These are phyloP conservation scores for Aspergillus niger DNA, from an alignment of 2,329 filamentous ascomycete genomes.

Conservation along the genomic window DNA sequence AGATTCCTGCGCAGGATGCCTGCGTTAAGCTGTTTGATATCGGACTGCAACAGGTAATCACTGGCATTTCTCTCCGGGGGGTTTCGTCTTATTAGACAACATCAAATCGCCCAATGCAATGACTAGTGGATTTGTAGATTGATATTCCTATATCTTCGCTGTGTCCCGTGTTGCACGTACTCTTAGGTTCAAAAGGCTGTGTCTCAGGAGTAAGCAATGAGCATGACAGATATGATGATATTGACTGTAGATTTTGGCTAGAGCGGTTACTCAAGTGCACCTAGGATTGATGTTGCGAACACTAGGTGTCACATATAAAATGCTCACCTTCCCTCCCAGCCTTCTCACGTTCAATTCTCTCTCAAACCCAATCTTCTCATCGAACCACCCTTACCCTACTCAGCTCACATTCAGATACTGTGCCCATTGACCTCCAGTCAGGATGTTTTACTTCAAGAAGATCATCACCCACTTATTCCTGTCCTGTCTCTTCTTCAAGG, in stretches of 20 bases:
- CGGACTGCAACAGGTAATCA: too few species aligned
- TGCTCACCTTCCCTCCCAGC: neutral
- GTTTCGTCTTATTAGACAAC: too few species aligned
- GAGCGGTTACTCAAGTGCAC: neutral
- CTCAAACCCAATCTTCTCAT: neutral
- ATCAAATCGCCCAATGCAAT: too few species aligned
- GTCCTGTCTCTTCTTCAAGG: neutral
- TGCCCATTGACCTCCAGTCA: neutral
- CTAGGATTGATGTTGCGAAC: too few species aligned
- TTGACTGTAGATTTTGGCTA: neutral
- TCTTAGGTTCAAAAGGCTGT: neutral
- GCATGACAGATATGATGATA: neutral
- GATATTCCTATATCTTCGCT: neutral
- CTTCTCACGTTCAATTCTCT: neutral
- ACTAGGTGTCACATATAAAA: too few species aligned
- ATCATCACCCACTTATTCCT: neutral
- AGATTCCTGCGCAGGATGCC: too few species aligned
- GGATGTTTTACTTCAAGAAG: neutral
- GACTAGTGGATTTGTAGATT: too few species aligned
- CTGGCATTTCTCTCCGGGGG: too few species aligned
- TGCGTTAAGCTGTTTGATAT: too few species aligned
- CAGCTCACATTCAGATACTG: too few species aligned
- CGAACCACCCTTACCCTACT: neutral
- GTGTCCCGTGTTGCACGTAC: neutral
- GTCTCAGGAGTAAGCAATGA: too few species aligned